Evolutionary conservation across 1,139 yeast genomes (phyloP), one percentile per base, ranked within the genome.

Genomic region (Blastobotrys malaysiensis): DNA sequence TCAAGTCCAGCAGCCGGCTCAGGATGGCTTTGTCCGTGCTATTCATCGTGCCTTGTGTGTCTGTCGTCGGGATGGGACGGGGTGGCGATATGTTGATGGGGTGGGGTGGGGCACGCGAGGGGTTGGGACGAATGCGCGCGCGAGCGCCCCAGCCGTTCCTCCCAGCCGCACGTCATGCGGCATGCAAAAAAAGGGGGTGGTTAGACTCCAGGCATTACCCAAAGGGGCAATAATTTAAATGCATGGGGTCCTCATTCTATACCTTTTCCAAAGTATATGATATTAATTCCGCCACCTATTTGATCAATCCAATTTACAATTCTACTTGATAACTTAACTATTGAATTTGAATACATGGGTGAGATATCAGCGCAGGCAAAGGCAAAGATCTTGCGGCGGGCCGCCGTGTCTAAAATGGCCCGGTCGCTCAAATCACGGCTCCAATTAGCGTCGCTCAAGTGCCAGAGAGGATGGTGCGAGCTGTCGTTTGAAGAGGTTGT

Each of bases 381-480:
- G 43, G 39, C 39, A 21, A 69, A 69, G 48, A 73, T 73, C 22
- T 65, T 73, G 48, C 66, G 71, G 24, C 68, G 75, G 46, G 76
- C 75, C 0, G 73, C 72, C 56, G 71, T 72, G 53, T 68, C 74
- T 16, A 61, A 74, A 48, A 65, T 74, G 50, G 71, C 78, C 16
- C 66, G 75, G 36, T 67, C 69, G 51, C 65, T 74, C 44, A 73
- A 73, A 55, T 66, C 70, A 45, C 64, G 77, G 27, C 68, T 74
- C 36, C 75, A 74, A 16, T 60, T 71, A 45, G 78, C 78, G 4
- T 66, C 73, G 24, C 69, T 66, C 65, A 74, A 75, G 59, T 66
- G 77, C 39, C 67, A 69, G 54, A 63, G 73, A 14, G 76, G 75
- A n/a, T 70, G 73, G 72, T 71, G 70, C 57, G 66, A 67, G 54